These are phyloP conservation scores for Xylaria sp. DNA, from an alignment of 2,329 filamentous ascomycete genomes.

Conservation along the genomic window DNA sequence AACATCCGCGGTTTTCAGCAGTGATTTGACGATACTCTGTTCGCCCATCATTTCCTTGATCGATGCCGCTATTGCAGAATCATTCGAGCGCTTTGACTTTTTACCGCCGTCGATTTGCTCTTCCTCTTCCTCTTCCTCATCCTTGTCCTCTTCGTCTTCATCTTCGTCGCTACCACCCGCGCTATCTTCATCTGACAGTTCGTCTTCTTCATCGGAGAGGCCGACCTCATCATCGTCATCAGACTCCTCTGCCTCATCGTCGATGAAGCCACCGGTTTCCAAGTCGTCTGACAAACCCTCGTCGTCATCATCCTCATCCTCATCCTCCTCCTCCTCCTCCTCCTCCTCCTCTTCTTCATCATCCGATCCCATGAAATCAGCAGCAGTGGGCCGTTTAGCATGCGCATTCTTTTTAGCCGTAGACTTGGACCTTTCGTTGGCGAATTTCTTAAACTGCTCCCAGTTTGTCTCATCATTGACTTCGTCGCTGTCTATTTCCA, in stretches of 20 bases:
- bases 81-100: constrained; percentile 48
- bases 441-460: constrained; percentile 81
- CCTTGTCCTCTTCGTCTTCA: constrained; percentile 47
- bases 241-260: constrained; percentile 40
- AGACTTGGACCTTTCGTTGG: constrained; percentile 66
- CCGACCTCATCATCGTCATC: constrained; percentile 26
- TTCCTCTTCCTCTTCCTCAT: constrained; percentile 42
- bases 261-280: constrained; percentile 31
- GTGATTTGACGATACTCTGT: constrained; percentile 71
- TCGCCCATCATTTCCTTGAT: constrained; percentile 78
- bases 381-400: constrained; percentile 61
- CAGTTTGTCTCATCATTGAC: constrained; percentile 88
- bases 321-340: constrained; percentile 23
- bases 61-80: constrained; percentile 61
- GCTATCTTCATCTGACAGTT: constrained; percentile 16
- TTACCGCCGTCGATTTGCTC: constrained; percentile 49
- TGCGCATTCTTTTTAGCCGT: constrained; percentile 50
- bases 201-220: constrained; percentile 29
- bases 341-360: constrained; percentile 47
- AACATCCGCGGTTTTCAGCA: constrained; percentile 72
- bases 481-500: constrained; percentile 71
- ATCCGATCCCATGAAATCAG: constrained; percentile 66
- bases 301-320: constrained; percentile 50
- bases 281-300: constrained; percentile 38
- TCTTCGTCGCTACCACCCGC: constrained; percentile 36